Evolutionary conservation across 495 filamentous ascomycete genomes (phyloP).

Genomic region (Aeminium ludgeri): DNA sequence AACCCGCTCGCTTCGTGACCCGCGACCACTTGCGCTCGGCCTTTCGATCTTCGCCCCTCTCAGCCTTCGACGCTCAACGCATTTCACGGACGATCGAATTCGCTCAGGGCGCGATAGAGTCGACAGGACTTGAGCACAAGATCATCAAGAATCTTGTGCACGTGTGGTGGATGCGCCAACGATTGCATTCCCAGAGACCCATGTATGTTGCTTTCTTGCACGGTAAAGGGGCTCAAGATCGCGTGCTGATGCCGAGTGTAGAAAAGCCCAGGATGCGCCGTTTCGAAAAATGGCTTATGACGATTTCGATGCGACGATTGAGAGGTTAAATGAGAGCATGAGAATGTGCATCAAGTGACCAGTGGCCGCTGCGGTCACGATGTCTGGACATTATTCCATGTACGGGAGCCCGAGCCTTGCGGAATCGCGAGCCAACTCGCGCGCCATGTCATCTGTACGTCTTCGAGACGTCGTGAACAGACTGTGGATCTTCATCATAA

Average conservation of each 20-base stretch:
- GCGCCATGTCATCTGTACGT: too few relatives aligned
- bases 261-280: not conserved
- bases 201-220: not conserved
- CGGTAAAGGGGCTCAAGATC: not conserved
- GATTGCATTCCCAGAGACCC: not conserved
- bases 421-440: too few relatives aligned
- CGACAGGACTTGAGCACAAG: constrained; percentile 58
- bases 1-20: constrained; percentile 53
- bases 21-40: constrained; percentile 46
- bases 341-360: constrained; percentile 20
- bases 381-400: not conserved
- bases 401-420: too few relatives aligned
- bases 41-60: constrained; percentile 43
- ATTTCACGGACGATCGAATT: constrained; percentile 66
- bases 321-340: constrained; percentile 27
- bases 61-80: constrained; percentile 39
- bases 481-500: too few relatives aligned
- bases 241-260: not conserved
- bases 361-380: too few relatives aligned
- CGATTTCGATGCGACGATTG: constrained; percentile 22
- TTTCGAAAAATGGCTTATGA: constrained; percentile 18
- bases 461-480: too few relatives aligned
- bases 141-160: constrained; percentile 61
- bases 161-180: constrained; percentile 36
- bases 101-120: constrained; percentile 46